phyloP scores from a whole-genome alignment of 352 stramenopile species.

The Phytophthora aleatoria region DNA sequence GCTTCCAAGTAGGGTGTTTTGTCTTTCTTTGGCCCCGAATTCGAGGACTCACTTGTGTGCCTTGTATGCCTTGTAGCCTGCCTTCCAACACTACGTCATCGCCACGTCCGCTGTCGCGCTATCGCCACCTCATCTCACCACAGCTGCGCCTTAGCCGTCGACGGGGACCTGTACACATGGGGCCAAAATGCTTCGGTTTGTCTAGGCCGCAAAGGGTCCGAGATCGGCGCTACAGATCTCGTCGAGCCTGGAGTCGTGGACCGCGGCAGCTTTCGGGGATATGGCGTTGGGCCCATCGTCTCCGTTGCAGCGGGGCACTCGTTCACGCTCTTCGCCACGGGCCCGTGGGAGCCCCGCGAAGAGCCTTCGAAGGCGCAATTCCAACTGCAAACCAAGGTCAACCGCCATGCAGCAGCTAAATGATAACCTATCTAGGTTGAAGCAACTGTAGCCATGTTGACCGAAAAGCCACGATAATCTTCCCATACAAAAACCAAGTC shows the following conservation, averaged over 20 bases:
- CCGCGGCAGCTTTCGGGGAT: slow-evolving; percentile 32
- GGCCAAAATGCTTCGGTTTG: slow-evolving; percentile 61
- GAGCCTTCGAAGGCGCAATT: slow-evolving; percentile 41
- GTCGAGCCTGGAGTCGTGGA: slow-evolving; percentile 59
- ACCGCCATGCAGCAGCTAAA: slow-evolving; percentile 31
- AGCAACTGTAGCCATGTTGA: neutral
- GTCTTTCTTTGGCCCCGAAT: neutral
- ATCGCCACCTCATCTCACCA: slow-evolving; percentile 67
- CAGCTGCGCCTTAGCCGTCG: slow-evolving; percentile 51
- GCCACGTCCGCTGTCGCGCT: slow-evolving; percentile 49
- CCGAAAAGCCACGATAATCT: slow-evolving; percentile 7
- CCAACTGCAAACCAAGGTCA: slow-evolving; percentile 52
- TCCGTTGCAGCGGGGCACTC: slow-evolving; percentile 57
- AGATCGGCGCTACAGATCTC: slow-evolving; percentile 34
- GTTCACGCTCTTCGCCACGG: slow-evolving; percentile 69
- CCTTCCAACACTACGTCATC: slow-evolving; percentile 56
- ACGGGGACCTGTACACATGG: slow-evolving; percentile 79
- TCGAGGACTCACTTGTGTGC: neutral
- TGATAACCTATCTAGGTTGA: slow-evolving; percentile 12
- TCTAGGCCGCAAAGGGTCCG: slow-evolving; percentile 46
- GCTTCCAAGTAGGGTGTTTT: slow-evolving; percentile 53
- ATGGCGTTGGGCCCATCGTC: slow-evolving; percentile 51
- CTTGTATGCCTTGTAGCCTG: slow-evolving; percentile 40
- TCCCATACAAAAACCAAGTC: slow-evolving; percentile 13
- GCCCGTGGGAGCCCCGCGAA: slow-evolving; percentile 47